phyloP scores from a whole-genome alignment of 345 rosid species.

The Acer campestre region DNA sequence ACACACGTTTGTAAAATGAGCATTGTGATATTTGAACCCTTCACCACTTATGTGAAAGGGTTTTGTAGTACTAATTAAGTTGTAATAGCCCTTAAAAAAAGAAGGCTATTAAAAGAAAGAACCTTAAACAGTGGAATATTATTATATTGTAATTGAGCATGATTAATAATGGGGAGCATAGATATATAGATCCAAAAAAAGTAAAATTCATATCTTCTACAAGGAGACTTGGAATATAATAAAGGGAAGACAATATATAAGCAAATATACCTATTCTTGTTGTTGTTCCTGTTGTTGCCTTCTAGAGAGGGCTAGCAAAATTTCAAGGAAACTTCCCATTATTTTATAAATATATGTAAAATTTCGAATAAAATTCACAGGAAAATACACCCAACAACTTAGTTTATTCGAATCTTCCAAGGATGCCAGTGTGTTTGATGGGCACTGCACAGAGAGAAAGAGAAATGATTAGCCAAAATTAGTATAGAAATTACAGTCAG shows the following conservation, averaged over 20 bases:
- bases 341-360: neutral
- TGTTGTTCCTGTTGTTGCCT: constrained; percentile 13
- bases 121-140: constrained; percentile 18
- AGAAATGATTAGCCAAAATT: neutral
- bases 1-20: too few species aligned
- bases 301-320: constrained; percentile 8
- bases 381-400: neutral
- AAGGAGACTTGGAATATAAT: constrained; percentile 18
- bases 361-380: constrained; percentile 4
- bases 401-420: constrained; percentile 21
- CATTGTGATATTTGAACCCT: too few species aligned
- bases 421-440: constrained; percentile 16
- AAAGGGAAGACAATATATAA: constrained; percentile 17
- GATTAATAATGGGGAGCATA: constrained; percentile 5
- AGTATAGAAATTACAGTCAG: neutral
- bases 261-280: constrained; percentile 23
- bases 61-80: neutral
- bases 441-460: neutral
- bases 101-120: neutral
- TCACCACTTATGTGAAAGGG: neutral
- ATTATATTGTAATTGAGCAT: constrained; percentile 2
- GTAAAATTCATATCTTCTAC: constrained; percentile 14
- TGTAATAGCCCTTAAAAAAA: too few species aligned
- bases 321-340: constrained; percentile 21
- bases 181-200: constrained; percentile 17